A percentile compares a stretch with the other conserved stretches of the same genome.
These are phyloP conservation scores for Scalesia atractyloides DNA, from an alignment of 129 eudicot species.

Conservation along the genomic window DNA sequence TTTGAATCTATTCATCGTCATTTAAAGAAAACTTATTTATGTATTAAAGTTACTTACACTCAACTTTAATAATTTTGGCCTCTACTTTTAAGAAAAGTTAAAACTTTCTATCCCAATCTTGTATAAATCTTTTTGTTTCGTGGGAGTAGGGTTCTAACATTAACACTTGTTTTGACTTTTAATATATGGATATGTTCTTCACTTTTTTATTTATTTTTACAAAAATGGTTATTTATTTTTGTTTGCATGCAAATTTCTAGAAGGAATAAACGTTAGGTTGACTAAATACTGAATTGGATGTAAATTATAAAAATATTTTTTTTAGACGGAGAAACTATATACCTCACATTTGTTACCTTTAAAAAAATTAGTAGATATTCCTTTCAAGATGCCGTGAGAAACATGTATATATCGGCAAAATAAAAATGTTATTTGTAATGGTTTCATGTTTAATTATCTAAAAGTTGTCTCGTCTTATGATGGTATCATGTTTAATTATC, in stretches of 20 bases:
- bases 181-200: not conserved
- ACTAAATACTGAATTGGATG: no score
- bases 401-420: no score
- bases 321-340: no score
- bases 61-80: not conserved
- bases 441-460: no score
- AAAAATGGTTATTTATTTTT: not conserved
- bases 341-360: no score
- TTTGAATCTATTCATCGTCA: not conserved
- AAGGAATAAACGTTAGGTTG: not conserved
- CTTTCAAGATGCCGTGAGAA: no score
- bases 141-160: not conserved
- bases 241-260: not conserved
- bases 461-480: no score
- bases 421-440: no score
- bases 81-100: not conserved
- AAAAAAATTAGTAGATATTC: no score
- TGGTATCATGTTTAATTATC: no score
- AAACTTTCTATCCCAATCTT: constrained; percentile 12
- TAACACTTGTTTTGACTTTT: constrained; percentile 2
- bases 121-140: not conserved
- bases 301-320: no score
- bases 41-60: constrained; percentile 1
- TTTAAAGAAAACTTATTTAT: not conserved
- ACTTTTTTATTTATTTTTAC: not conserved